These are phyloP conservation scores for Alloascoidea africana DNA, from an alignment of 805 yeast genomes.

Conservation along the genomic window DNA sequence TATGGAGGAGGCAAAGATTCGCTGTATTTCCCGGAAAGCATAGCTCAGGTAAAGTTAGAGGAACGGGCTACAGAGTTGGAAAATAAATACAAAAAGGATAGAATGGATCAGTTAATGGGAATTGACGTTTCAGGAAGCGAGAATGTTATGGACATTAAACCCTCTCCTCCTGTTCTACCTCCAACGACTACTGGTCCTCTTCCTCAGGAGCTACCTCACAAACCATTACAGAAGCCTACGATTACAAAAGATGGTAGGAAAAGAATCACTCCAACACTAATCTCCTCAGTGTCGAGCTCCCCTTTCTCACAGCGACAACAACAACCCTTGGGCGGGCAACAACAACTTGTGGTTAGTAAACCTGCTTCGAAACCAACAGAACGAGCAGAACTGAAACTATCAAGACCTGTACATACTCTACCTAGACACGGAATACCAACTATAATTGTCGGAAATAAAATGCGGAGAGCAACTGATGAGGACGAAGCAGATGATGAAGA, in stretches of 20 bases:
- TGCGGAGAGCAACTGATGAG: conserved; percentile 23
- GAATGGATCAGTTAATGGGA: conserved; percentile 28
- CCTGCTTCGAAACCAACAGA: neutral
- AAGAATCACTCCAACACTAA: conserved; percentile 46
- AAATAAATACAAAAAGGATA: conserved; percentile 16
- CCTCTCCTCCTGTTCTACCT: neutral
- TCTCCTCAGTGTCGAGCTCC: conserved; percentile 20
- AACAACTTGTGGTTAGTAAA: neutral
- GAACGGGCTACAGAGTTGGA: conserved; percentile 33
- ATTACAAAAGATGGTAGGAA: conserved; percentile 63
- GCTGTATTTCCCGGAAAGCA: conserved; percentile 75
- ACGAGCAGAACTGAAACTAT: conserved; percentile 54
- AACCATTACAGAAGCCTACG: conserved; percentile 30
- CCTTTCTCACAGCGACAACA: neutral
- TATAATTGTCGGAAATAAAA: conserved; percentile 22
- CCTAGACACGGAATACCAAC: conserved; percentile 41
- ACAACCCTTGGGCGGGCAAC: neutral
- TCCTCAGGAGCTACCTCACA: neutral
- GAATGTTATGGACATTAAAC: neutral
- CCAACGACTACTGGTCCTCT: too few species aligned
- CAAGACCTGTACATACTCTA: conserved; percentile 58
- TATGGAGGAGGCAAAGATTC: conserved; percentile 85
- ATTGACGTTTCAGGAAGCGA: conserved; percentile 7
- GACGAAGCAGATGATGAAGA: conserved; percentile 17
- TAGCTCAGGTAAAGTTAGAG: conserved; percentile 62